Evolutionary conservation across 768 basidiomycete genomes (phyloP).

Genomic region (Auricularia sp.): DNA sequence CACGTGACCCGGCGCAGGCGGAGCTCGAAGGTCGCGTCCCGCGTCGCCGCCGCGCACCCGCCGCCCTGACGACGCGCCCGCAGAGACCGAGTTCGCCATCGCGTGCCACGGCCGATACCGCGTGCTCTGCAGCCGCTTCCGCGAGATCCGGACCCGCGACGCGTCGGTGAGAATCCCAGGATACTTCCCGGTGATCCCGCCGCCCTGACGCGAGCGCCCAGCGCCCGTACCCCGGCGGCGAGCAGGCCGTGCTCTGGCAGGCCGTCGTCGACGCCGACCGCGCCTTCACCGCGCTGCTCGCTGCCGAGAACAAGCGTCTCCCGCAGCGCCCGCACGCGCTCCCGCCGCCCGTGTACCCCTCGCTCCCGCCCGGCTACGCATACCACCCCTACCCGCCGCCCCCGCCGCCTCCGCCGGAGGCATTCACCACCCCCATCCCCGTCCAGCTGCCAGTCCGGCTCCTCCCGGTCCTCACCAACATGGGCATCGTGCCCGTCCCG

Average conservation of each 20-base stretch:
- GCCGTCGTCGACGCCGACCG: conserved; percentile 59
- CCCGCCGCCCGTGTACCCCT: conserved; percentile 6
- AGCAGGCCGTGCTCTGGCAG: conserved; percentile 55
- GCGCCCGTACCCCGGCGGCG: conserved; percentile 52
- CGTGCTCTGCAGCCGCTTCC: conserved; percentile 49
- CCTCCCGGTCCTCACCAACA: conserved; percentile 47
- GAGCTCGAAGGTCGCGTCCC: conserved; percentile 43
- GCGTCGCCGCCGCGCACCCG: neutral
- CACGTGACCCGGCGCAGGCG: conserved; percentile 30
- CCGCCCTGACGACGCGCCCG: neutral
- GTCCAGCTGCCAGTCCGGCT: conserved; percentile 61
- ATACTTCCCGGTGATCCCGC: neutral
- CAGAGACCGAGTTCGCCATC: conserved; percentile 65
- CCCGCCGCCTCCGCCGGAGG: neutral
- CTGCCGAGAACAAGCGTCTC: neutral
- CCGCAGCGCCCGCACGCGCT: neutral
- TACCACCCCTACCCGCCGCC: conserved; percentile 20
- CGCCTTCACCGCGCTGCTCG: conserved; percentile 36
- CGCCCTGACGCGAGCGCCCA: conserved; percentile 20
- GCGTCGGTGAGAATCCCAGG: conserved; percentile 29
- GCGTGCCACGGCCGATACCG: conserved; percentile 51
- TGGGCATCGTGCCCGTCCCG: conserved; percentile 67
- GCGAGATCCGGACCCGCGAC: conserved; percentile 45
- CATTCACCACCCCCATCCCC: conserved; percentile 31
- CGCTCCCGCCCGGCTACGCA: conserved; percentile 24